Evolutionary conservation across 331 rosid species (phyloP).

Genomic region (Malus hybrid): DNA sequence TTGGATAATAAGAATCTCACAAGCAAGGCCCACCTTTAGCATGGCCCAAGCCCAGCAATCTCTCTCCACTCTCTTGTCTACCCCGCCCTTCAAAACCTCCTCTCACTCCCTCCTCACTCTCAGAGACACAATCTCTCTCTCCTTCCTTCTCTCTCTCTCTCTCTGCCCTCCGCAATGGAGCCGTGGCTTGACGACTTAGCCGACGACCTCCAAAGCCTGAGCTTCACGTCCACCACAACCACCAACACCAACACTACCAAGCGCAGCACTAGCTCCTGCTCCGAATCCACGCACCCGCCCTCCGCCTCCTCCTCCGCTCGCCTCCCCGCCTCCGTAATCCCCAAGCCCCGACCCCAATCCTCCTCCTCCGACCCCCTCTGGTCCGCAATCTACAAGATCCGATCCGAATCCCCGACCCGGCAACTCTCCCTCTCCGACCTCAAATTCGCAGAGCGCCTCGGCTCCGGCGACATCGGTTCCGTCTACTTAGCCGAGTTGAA

Average conservation of each 20-base stretch:
- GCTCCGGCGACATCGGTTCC: slow-evolving; percentile 83
- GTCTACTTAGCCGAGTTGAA: slow-evolving; percentile 59
- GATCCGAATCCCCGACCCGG: slow-evolving; percentile 49
- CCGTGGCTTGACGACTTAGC: slow-evolving; percentile 60
- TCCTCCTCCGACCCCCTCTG: slow-evolving; percentile 51
- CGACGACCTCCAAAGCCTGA: slow-evolving; percentile 74
- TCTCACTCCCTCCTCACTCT: background rate
- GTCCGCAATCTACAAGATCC: slow-evolving; percentile 68
- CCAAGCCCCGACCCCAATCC: background rate
- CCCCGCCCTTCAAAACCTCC: slow-evolving; percentile 11
- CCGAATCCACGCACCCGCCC: slow-evolving; percentile 51
- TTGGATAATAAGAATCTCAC: background rate
- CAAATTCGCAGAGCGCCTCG: slow-evolving; percentile 52
- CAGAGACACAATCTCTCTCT: background rate
- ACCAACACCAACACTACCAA: slow-evolving; percentile 19
- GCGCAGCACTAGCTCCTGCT: slow-evolving; percentile 70
- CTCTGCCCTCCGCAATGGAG: slow-evolving; percentile 40
- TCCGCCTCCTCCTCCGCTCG: slow-evolving; percentile 43
- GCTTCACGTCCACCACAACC: slow-evolving; percentile 63
- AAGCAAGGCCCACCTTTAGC: background rate
- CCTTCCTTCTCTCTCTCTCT: background rate
- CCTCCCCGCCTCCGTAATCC: slow-evolving; percentile 41
- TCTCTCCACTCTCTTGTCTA: background rate
- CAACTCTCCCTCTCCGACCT: slow-evolving; percentile 60
- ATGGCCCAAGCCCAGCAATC: background rate